phyloP scores from a whole-genome alignment of 257 asterid species.

The Linderniella brevidens region DNA sequence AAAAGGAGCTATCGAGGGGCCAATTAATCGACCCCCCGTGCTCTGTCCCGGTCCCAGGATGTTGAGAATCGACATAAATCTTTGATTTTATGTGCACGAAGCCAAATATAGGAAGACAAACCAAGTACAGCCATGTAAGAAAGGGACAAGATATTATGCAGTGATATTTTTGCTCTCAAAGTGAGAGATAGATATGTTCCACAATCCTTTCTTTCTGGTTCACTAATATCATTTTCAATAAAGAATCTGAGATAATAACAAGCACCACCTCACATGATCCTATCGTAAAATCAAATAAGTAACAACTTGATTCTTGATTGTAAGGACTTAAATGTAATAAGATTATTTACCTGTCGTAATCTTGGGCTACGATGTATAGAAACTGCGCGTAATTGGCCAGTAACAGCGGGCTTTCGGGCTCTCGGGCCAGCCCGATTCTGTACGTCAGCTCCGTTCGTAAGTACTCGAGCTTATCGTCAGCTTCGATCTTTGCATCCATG shows the following conservation, averaged over 20 bases:
- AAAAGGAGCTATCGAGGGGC: no score
- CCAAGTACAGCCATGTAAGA: constrained; percentile 16
- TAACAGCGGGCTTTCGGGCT: constrained; percentile 62
- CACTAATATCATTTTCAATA: constrained; percentile 11
- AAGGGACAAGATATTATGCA: constrained; percentile 13
- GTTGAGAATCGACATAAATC: no score
- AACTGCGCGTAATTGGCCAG: constrained; percentile 88
- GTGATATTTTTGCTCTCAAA: no score
- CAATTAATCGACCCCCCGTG: no score
- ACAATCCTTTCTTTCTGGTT: constrained; percentile 14
- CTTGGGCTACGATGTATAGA: constrained; percentile 54
- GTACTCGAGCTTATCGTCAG: constrained; percentile 28
- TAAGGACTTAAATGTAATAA: not conserved
- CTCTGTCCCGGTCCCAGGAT: no score
- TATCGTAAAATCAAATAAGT: constrained; percentile 8
- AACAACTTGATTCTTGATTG: constrained; percentile 10
- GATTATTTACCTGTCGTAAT: constrained; percentile 62
- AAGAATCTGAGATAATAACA: not conserved
- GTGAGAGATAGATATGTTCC: not conserved
- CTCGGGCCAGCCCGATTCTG: constrained; percentile 38
- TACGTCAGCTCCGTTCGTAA: constrained; percentile 44
- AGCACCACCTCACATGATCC: not conserved
- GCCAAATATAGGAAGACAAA: constrained; percentile 5
- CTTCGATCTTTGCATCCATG: constrained; percentile 41
- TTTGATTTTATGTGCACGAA: no score